phyloP scores from a whole-genome alignment of 495 filamentous ascomycete genomes.

The Cudoniella acicularis region DNA sequence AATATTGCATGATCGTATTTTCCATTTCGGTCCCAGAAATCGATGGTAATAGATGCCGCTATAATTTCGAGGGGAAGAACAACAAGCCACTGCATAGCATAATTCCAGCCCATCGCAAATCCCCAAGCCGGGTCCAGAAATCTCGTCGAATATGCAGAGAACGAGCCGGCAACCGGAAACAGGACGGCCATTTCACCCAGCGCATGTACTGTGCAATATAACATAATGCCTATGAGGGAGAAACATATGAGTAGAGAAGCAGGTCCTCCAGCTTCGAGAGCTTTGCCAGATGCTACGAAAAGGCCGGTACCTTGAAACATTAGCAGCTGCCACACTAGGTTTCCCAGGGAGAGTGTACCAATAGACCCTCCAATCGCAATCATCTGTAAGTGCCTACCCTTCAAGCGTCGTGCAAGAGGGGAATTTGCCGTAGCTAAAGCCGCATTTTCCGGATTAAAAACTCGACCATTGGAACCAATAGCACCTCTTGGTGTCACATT shows the following conservation, averaged over 20 bases:
- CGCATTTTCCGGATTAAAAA: conserved; percentile 73
- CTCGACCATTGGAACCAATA: conserved; percentile 54
- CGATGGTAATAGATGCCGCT: conserved; percentile 81
- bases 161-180: conserved; percentile 90
- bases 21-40: conserved; percentile 70
- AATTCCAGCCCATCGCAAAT: conserved; percentile 97
- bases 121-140: conserved; percentile 96
- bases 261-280: conserved; percentile 76
- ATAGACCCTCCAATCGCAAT: conserved; percentile 96
- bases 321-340: conserved; percentile 3
- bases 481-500: conserved; percentile 52
- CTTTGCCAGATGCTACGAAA: conserved; percentile 82
- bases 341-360: conserved; percentile 51
- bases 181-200: conserved; percentile 76
- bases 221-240: conserved; percentile 77
- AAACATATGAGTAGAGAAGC: conserved; percentile 83
- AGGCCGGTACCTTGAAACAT: conserved; percentile 57
- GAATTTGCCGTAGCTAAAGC: conserved; percentile 72
- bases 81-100: conserved; percentile 90
- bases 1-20: conserved; percentile 64
- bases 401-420: conserved; percentile 70
- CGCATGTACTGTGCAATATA: conserved; percentile 89
- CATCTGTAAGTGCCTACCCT: conserved; percentile 90
- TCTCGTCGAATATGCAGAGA: conserved; percentile 86
- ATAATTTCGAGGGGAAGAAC: conserved; percentile 88